These are phyloP conservation scores for Haplographium delicatum DNA, from an alignment of 495 filamentous ascomycete species.

Conservation along the genomic window DNA sequence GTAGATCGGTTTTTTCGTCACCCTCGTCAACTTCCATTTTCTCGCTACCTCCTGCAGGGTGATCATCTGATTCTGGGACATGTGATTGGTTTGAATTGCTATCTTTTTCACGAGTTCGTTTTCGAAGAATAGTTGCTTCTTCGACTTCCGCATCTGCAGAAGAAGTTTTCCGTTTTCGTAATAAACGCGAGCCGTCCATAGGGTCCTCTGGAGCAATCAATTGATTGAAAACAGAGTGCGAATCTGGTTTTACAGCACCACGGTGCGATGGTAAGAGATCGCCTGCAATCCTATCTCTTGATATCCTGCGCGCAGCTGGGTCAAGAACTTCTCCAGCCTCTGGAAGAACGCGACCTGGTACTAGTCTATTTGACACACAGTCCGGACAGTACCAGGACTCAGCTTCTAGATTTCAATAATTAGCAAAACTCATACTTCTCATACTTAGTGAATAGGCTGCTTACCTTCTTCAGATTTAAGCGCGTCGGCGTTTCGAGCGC, in stretches of 20 bases:
- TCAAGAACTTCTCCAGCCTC: conserved; percentile 21
- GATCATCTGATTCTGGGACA: conserved; percentile 6
- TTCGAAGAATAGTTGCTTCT: conserved; percentile 13
- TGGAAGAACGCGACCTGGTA: conserved; percentile 39
- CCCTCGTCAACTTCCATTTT: conserved; percentile 3
- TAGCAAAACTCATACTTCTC: conserved; percentile 15
- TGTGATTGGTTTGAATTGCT: conserved; percentile 7
- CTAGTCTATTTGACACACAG: conserved; percentile 64
- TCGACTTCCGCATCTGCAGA: conserved; percentile 26
- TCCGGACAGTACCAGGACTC: conserved; percentile 74
- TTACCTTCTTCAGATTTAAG: conserved; percentile 65
- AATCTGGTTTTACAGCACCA: conserved; percentile 64
- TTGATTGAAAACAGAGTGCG: conserved; percentile 81
- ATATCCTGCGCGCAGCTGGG: conserved; percentile 17
- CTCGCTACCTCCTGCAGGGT: conserved; percentile 1
- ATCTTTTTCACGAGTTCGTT: conserved; percentile 19
- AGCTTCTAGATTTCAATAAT: conserved; percentile 43
- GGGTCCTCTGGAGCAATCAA: conserved; percentile 74
- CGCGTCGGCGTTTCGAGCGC: conserved; percentile 74
- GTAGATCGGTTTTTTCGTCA: background rate
- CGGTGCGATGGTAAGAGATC: conserved; percentile 73
- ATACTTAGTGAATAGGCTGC: conserved; percentile 18
- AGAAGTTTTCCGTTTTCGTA: conserved; percentile 78
- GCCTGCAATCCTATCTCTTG: conserved; percentile 39
- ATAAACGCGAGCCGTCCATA: conserved; percentile 76